A percentile compares a stretch with the other conserved stretches of the same genome.
These are phyloP conservation scores for Arabidopsis suecica DNA, from an alignment of 345 rosid genomes.

Conservation along the genomic window DNA sequence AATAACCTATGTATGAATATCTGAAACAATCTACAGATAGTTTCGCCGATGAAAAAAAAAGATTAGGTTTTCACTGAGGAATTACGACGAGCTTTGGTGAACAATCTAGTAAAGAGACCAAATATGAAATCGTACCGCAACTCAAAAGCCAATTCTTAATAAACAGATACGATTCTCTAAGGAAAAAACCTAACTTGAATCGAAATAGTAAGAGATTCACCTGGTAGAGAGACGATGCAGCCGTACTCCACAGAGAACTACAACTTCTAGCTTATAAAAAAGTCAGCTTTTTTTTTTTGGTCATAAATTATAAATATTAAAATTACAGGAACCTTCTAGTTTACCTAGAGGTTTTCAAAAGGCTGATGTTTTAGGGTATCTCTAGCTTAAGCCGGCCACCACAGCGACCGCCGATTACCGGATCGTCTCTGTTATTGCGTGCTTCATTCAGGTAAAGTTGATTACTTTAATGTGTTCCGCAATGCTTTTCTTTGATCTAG, in stretches of 20 bases:
- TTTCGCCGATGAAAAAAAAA: not conserved
- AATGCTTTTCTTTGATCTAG: constrained; percentile 8
- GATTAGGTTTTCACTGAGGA: not conserved
- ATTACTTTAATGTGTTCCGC: constrained; percentile 6
- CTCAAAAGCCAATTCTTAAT: not conserved
- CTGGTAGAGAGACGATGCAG: constrained; percentile 20
- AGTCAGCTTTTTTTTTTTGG: not conserved
- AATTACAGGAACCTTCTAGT: not conserved
- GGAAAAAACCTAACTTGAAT: not conserved
- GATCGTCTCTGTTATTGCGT: constrained; percentile 19
- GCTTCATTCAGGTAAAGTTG: constrained; percentile 28
- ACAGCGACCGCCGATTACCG: constrained; percentile 32
- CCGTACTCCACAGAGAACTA: not conserved
- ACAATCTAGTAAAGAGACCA: not conserved
- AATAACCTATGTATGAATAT: not conserved
- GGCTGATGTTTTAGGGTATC: constrained; percentile 30
- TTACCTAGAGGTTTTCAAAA: not conserved
- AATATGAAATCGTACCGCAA: not conserved
- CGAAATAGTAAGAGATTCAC: constrained; percentile 20
- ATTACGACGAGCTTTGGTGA: constrained; percentile 36
- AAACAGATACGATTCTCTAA: constrained; percentile 1
- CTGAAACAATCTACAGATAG: not conserved
- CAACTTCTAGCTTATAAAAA: not conserved
- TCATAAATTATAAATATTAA: not conserved
- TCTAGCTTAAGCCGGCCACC: constrained; percentile 36